Percentiles rank a stretch among this genome's conserved stretches.
phyloP scores from a whole-genome alignment of 1,284 basidiomycete genomes.

The Pseudozyma thailandica region DNA sequence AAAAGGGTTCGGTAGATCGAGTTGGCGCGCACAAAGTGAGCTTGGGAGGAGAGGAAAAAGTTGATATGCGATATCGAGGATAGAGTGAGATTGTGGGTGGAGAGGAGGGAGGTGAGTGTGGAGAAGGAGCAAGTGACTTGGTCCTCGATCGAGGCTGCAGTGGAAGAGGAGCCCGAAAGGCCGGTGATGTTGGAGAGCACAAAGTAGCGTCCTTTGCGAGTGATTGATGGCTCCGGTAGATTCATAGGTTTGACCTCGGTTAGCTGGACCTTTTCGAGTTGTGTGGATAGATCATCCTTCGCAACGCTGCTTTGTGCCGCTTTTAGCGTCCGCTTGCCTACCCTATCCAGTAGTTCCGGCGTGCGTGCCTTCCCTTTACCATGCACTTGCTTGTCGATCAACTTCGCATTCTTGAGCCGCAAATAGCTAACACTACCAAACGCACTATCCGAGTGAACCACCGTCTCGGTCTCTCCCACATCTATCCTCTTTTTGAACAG shows the following conservation, averaged over 20 bases:
- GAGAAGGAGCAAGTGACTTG: constrained; percentile 26
- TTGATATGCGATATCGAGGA: constrained; percentile 81
- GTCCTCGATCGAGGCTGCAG: constrained; percentile 13
- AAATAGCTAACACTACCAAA: constrained; percentile 65
- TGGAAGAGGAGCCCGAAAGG: neutral
- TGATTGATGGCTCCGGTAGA: constrained; percentile 13
- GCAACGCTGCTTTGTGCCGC: constrained; percentile 8
- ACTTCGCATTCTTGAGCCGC: constrained; percentile 39
- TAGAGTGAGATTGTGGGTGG: neutral
- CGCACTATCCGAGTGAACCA: constrained; percentile 57
- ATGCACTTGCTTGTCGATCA: constrained; percentile 44
- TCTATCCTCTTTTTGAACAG: constrained; percentile 83
- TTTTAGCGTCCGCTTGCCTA: constrained; percentile 33
- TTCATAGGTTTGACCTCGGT: neutral
- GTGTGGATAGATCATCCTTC: neutral
- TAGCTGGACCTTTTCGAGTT: neutral
- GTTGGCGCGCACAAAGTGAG: constrained; percentile 52
- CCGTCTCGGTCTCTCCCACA: constrained; percentile 69
- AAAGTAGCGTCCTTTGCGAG: constrained; percentile 24
- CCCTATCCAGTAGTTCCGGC: constrained; percentile 32
- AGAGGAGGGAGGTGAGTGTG: constrained; percentile 12
- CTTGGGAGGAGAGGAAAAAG: constrained; percentile 76
- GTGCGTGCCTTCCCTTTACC: constrained; percentile 3
- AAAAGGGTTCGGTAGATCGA: constrained; percentile 82
- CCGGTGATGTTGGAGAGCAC: constrained; percentile 36